Evolutionary conservation across 164 flowering plant species (phyloP), one percentile per base, ranked within the genome.

Genomic region (Chimonanthus praecox): DNA sequence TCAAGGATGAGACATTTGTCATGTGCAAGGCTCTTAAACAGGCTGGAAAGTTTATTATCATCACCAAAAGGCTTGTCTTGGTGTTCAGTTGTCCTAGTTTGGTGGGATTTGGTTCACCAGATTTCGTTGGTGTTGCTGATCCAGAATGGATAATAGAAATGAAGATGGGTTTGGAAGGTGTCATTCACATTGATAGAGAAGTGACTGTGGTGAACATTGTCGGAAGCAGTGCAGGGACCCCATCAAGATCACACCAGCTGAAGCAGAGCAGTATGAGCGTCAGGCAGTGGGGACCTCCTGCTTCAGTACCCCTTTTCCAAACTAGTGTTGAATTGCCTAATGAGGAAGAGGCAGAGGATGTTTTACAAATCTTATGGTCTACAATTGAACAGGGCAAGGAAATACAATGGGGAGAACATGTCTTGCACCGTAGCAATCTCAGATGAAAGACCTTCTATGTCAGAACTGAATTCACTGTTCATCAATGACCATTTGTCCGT

Each of bases 21-120:
- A 73, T 75, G 72, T 95, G 97, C 86, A 95, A 88, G 79, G 75
- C 88, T 73, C 97, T 95, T 15, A 90, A 85, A 65, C 78, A 81
- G 71, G 74, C 78, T 33, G 97, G 99, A 43, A 85, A 86, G 62
- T 93, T 86, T 76, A 86, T 86, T 6, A 71, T 89, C 51, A 62
- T 95, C 49, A 92, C 99, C 0, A 83, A 85, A 75, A 85, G 85
- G 70, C 81, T 85, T 6, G 45, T 95, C 51, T 61, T 93, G 71
- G 73, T 88, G n/a, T 85, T 92, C 67, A 83, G 85, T 62, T 89
- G 92, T 78, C 66, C 87, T 7, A 89, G 88, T 72, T 76, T 94
- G 76, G 82, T 79, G 58, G 88, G 81, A 58, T 72, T 89, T 49
- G 87, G 87, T n/a, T 83, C 81, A 47, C 88, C 94, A 2, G 87